These are phyloP conservation scores for Ophiostoma piceae DNA, from an alignment of 2,329 filamentous ascomycete genomes.

Conservation along the genomic window DNA sequence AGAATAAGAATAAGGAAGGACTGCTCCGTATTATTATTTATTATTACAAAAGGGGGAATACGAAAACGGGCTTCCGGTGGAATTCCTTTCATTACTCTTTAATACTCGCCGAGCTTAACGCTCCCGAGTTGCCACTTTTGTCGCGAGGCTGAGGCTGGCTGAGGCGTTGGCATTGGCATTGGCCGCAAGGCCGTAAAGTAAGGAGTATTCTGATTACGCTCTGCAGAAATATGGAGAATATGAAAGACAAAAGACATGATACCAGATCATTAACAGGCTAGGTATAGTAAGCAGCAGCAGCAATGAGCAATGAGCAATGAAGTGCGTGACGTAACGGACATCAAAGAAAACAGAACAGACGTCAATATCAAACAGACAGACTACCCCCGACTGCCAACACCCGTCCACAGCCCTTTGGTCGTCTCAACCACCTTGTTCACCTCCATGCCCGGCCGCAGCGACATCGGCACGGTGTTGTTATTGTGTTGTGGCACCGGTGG, in stretches of 20 bases:
- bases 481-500: not conserved
- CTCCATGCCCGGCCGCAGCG: slow-evolving; percentile 50
- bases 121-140: not conserved
- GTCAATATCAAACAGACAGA: not conserved
- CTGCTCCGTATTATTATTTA: not conserved
- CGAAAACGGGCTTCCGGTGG: not conserved
- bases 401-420: slow-evolving; percentile 58
- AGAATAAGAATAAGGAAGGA: too few relatives aligned
- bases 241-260: slow-evolving; percentile 5
- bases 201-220: not conserved
- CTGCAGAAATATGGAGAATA: not conserved
- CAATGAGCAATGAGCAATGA: too few relatives aligned
- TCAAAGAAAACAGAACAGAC: too few relatives aligned
- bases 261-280: slow-evolving; percentile 13
- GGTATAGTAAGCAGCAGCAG: not conserved
- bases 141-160: not conserved
- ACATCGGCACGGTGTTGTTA: slow-evolving; percentile 37
- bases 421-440: slow-evolving; percentile 58
- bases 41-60: not conserved
- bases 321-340: not conserved
- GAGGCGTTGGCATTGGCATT: too few relatives aligned
- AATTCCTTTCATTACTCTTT: too few relatives aligned
- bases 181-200: too few relatives aligned
- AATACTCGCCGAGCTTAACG: not conserved
- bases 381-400: slow-evolving; percentile 30